A percentile compares a stretch with the other conserved stretches of the same genome.
Evolutionary conservation across 2,329 filamentous ascomycete species (phyloP).

Genomic region (Colletotrichum chrysophilum): DNA sequence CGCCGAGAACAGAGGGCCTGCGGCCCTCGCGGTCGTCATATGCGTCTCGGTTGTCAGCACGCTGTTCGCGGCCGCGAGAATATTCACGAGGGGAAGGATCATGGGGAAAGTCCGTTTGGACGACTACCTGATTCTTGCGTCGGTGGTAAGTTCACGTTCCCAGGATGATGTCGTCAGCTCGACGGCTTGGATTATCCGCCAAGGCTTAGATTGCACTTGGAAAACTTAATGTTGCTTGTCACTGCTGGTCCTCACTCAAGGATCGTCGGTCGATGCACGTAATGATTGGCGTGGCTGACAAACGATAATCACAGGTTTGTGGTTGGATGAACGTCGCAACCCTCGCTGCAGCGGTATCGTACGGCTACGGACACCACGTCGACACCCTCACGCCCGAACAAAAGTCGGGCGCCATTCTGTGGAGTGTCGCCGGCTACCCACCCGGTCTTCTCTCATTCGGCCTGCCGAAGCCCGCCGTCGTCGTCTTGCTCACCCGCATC

Average conservation of each 20-base stretch:
- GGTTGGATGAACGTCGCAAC: constrained; percentile 38
- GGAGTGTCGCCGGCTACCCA: constrained; percentile 39
- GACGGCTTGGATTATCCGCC: background rate
- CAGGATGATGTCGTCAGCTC: background rate
- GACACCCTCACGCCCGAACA: constrained; percentile 32
- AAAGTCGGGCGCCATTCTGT: constrained; percentile 34
- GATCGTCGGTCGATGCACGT: background rate
- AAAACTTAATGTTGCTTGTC: background rate
- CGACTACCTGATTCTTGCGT: constrained; percentile 39
- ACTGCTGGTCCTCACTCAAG: background rate
- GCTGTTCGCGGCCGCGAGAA: constrained; percentile 30
- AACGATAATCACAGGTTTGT: constrained; percentile 2
- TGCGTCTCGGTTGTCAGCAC: constrained; percentile 31
- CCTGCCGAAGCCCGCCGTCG: constrained; percentile 46
- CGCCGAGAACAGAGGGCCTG: constrained; percentile 31
- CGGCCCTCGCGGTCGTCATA: constrained; percentile 34
- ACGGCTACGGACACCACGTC: constrained; percentile 45
- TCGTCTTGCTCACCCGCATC: constrained; percentile 40
- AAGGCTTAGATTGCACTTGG: background rate
- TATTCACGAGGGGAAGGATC: constrained; percentile 32
- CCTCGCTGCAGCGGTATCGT: constrained; percentile 35
- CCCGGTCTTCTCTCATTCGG: constrained; percentile 43
- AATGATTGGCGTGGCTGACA: background rate
- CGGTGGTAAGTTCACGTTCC: constrained; percentile 30
- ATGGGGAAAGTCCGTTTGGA: constrained; percentile 37